Percentiles rank a stretch among this genome's conserved stretches.
Evolutionary conservation across 371 early-diverging fungal species (phyloP).

Genomic region (Homolaphlyctis polyrhiza): DNA sequence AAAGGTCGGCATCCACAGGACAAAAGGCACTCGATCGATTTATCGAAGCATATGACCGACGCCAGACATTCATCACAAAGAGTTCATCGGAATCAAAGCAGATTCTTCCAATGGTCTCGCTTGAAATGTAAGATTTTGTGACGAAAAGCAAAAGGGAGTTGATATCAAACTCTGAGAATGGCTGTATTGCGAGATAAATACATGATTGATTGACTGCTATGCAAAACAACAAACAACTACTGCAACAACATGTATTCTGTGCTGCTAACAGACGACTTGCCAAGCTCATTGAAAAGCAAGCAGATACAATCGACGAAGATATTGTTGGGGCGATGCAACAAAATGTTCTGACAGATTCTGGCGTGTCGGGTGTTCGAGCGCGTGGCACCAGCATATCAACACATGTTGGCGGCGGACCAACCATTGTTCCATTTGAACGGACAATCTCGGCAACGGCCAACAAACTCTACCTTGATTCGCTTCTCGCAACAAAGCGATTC

Average conservation of each 20-base stretch:
- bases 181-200: no score
- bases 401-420: not conserved
- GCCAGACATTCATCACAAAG: not conserved
- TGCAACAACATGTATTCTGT: no score
- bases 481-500: conserved; percentile 28
- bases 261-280: conserved; percentile 5
- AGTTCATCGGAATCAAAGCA: conserved; percentile 6
- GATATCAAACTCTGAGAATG: no score
- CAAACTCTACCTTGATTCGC: conserved; percentile 31
- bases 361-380: not conserved
- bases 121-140: conserved; percentile 12
- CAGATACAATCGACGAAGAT: conserved; percentile 14
- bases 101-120: conserved; percentile 14
- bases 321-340: conserved; percentile 15
- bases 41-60: not conserved
- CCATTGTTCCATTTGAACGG: conserved; percentile 1
- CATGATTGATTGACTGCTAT: no score
- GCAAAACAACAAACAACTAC: no score
- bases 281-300: conserved; percentile 10
- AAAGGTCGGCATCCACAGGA: no score
- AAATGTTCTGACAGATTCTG: conserved; percentile 11
- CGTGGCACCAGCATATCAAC: conserved; percentile 1
- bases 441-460: conserved; percentile 36
- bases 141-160: no score
- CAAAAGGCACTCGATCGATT: not conserved